These are phyloP conservation scores for Amyloporia xantha DNA, from an alignment of 768 basidiomycete species.

Conservation along the genomic window DNA sequence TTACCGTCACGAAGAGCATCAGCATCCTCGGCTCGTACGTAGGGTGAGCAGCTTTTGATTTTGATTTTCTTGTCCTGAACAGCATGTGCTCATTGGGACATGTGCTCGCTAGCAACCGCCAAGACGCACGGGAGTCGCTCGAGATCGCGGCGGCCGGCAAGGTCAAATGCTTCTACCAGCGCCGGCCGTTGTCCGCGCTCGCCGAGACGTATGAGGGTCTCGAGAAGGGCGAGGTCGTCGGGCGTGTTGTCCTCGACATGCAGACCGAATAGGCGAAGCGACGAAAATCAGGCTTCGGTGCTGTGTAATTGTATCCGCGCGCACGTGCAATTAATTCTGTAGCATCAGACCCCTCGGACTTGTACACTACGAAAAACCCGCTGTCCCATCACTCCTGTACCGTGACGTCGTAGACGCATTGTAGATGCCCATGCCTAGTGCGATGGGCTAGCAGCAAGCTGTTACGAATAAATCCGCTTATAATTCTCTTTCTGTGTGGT, in stretches of 20 bases:
- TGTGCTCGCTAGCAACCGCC: constrained; percentile 65
- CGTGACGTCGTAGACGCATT: too few species aligned
- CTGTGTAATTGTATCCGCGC: not conserved
- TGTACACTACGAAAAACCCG: too few species aligned
- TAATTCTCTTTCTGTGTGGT: too few species aligned
- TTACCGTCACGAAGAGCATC: constrained; percentile 60
- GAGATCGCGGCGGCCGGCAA: constrained; percentile 66
- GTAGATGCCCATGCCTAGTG: too few species aligned
- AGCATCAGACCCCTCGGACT: not conserved
- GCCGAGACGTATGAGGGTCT: constrained; percentile 36
- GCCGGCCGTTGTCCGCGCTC: constrained; percentile 45
- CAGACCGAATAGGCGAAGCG: not conserved
- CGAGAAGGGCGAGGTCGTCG: constrained; percentile 37
- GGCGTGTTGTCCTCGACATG: constrained; percentile 42
- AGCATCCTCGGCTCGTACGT: constrained; percentile 43
- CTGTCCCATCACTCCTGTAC: too few species aligned
- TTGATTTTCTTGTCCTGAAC: too few species aligned
- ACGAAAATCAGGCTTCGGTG: not conserved
- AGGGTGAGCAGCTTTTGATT: constrained; percentile 22
- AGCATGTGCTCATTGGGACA: too few species aligned
- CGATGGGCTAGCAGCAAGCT: too few species aligned
- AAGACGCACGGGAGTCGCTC: constrained; percentile 79
- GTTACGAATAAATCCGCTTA: too few species aligned
- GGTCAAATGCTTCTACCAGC: constrained; percentile 52
- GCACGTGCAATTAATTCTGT: not conserved